These are phyloP conservation scores for Selaginella tamariscina DNA, from an alignment of 75 land plant genomes.

Conservation along the genomic window DNA sequence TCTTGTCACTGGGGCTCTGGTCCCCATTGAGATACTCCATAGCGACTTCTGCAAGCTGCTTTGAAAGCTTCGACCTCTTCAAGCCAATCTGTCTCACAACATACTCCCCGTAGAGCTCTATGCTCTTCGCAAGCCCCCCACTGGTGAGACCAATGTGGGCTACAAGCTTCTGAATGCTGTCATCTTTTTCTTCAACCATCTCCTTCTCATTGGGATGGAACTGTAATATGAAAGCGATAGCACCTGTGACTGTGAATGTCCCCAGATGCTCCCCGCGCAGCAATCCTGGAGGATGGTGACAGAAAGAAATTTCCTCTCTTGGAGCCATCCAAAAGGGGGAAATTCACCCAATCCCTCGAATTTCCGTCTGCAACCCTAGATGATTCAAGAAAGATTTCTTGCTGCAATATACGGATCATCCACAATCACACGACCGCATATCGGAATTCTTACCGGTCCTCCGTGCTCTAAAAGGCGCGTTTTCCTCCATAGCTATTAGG, in stretches of 20 bases:
- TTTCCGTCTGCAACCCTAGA: too few relatives aligned
- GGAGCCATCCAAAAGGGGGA: not conserved
- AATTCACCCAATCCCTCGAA: too few relatives aligned
- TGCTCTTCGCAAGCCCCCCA: constrained; percentile 5
- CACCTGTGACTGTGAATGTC: not conserved
- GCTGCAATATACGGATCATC: too few relatives aligned
- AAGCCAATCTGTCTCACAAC: constrained; percentile 73
- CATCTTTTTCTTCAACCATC: not conserved
- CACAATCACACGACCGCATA: too few relatives aligned
- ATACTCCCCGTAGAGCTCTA: constrained; percentile 4
- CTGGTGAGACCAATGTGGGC: constrained; percentile 7
- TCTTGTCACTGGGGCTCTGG: constrained; percentile 21
- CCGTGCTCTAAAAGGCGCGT: too few relatives aligned
- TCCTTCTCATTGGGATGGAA: not conserved
- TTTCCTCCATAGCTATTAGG: too few relatives aligned
- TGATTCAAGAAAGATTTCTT: too few relatives aligned
- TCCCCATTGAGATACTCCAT: constrained; percentile 43
- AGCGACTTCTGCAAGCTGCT: constrained; percentile 36
- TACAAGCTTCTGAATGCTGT: not conserved
- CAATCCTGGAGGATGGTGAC: not conserved
- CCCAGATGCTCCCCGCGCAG: not conserved
- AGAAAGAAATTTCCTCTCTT: not conserved
- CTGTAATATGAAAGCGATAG: not conserved
- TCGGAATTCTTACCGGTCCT: too few relatives aligned
- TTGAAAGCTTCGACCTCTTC: constrained; percentile 29